Percentiles rank a stretch among this genome's conserved stretches.
phyloP scores from a whole-genome alignment of 1,139 yeast species.

The Meyerozyma smithsonii region DNA sequence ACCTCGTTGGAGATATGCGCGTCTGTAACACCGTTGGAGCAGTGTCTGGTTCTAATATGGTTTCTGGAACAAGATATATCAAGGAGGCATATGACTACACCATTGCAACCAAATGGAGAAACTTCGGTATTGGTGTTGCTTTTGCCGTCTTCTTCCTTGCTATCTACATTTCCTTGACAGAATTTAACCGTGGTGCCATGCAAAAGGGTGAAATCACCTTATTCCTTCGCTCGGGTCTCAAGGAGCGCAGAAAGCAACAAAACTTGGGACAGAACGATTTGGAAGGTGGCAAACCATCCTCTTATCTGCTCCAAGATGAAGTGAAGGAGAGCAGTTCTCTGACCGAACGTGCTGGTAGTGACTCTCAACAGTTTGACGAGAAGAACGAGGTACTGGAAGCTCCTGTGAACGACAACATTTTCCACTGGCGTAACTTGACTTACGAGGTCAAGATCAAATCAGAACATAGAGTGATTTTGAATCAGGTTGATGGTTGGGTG shows the following conservation, averaged over 20 bases:
- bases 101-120: constrained; percentile 7
- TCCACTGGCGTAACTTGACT: constrained; percentile 17
- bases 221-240: constrained; percentile 5
- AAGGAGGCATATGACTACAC: constrained; percentile 4
- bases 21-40: constrained; percentile 7
- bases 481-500: constrained; percentile 17
- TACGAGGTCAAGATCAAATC: constrained; percentile 15
- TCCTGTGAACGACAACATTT: constrained; percentile 7
- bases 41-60: constrained; percentile 3
- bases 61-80: constrained; percentile 6
- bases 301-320: constrained; percentile 1
- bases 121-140: constrained; percentile 6
- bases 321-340: neutral
- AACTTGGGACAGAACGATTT: neutral
- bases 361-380: constrained; percentile 5
- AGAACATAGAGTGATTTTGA: constrained; percentile 15
- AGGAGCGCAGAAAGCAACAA: neutral
- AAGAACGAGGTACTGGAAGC: constrained; percentile 4
- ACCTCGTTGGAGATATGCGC: constrained; percentile 5
- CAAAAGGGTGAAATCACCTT: constrained; percentile 8
- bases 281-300: neutral
- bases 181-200: constrained; percentile 8
- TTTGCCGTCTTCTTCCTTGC: constrained; percentile 6
- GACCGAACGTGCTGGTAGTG: constrained; percentile 7
- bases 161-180: constrained; percentile 8